Conservation (phyloP, 1,139 yeast species). For the Blastobotrys apis region DNA sequence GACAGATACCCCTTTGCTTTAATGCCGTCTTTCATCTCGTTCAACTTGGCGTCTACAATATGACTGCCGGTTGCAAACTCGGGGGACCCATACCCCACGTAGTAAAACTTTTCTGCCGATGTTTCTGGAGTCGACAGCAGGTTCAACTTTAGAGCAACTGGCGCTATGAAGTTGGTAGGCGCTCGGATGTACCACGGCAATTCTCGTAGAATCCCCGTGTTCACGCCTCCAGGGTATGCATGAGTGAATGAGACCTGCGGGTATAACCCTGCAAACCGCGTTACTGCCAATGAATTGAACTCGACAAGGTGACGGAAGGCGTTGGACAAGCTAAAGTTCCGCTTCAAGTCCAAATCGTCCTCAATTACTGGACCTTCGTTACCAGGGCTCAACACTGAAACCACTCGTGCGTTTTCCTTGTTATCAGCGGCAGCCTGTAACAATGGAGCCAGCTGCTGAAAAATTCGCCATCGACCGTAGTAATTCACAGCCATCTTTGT, state of each 20-base stretch:
- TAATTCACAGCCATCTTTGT: constrained; percentile 28
- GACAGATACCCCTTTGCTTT: constrained; percentile 19
- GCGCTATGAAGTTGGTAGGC: constrained; percentile 8
- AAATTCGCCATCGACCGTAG: constrained; percentile 31
- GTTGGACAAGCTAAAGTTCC: constrained; percentile 17
- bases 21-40: constrained; percentile 16
- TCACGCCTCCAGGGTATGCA: constrained; percentile 31
- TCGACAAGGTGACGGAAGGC: constrained; percentile 19
- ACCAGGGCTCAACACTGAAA: constrained; percentile 30
- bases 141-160: constrained; percentile 1
- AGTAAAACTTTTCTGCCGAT: constrained; percentile 26
- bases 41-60: constrained; percentile 19
- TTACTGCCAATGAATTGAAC: constrained; percentile 25
- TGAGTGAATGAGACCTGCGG: constrained; percentile 30
- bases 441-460: constrained; percentile 25
- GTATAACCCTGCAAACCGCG: constrained; percentile 26
- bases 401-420: constrained; percentile 30
- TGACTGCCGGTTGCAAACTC: constrained; percentile 25
- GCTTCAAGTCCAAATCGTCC: constrained; percentile 30
- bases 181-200: constrained; percentile 27
- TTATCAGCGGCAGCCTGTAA: constrained; percentile 25
- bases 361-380: constrained; percentile 21
- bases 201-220: constrained; percentile 22
- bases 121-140: constrained; percentile 19
- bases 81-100: constrained; percentile 22